phyloP scores from a whole-genome alignment of 2,329 filamentous ascomycete species.

The Fusarium sp. region DNA sequence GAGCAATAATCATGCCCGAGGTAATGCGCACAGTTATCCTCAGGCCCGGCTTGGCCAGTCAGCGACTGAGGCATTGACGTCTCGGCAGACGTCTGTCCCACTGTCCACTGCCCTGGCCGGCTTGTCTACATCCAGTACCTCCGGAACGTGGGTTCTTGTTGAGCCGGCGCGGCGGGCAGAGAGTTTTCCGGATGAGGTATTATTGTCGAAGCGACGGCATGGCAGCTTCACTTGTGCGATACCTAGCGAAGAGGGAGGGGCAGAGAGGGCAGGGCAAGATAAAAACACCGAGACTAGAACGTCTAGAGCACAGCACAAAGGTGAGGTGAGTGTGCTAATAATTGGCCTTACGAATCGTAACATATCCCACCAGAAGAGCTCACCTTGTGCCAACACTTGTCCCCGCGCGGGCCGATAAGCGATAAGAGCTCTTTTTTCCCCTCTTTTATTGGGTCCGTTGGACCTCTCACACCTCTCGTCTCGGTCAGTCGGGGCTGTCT shows the following conservation, averaged over 20 bases:
- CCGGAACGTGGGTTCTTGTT: conserved; percentile 30
- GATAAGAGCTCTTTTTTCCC: conserved; percentile 42
- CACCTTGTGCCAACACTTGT: conserved; percentile 21
- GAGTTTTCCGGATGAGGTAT: conserved; percentile 29
- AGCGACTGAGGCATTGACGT: conserved; percentile 30
- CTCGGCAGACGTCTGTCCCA: conserved; percentile 29
- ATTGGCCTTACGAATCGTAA: conserved; percentile 35
- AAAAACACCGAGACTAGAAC: conserved; percentile 37
- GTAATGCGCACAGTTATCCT: conserved; percentile 1
- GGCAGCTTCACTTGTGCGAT: conserved; percentile 23
- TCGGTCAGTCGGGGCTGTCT: conserved; percentile 24
- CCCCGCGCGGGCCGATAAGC: conserved; percentile 44
- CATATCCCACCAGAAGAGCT: conserved; percentile 27
- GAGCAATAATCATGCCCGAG: not conserved
- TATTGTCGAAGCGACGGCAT: conserved; percentile 17
- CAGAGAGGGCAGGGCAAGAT: conserved; percentile 22
- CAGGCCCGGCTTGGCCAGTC: conserved; percentile 9
- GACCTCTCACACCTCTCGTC: conserved; percentile 31
- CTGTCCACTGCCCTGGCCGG: conserved; percentile 16
- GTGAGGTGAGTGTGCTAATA: conserved; percentile 38
- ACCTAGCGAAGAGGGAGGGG: conserved; percentile 27
- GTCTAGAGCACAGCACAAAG: conserved; percentile 2
- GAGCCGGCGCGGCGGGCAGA: not conserved
- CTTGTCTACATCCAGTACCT: conserved; percentile 29
- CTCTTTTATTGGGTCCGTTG: conserved; percentile 10